A percentile compares a stretch with the other conserved stretches of the same genome.
Evolutionary conservation across 192 early-diverging fungal species (phyloP).

Genomic region (Entrophospora sp.): DNA sequence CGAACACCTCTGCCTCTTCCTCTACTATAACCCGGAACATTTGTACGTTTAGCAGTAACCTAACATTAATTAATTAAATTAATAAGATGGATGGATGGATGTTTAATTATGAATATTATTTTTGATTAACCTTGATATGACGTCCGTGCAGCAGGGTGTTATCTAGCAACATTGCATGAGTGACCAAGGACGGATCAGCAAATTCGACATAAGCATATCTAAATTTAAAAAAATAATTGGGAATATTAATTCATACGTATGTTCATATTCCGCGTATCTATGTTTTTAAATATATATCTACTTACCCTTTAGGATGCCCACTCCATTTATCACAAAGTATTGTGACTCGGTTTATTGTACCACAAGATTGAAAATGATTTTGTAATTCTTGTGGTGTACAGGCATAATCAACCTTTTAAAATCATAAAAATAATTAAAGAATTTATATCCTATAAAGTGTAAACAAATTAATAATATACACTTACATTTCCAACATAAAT

Average conservation of each 20-base stretch:
- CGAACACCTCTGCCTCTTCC: constrained; percentile 66
- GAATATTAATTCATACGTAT: too few relatives aligned
- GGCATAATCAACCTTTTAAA: constrained; percentile 72
- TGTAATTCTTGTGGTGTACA: constrained; percentile 93
- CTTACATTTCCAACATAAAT: constrained; percentile 90
- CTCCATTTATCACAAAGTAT: constrained; percentile 93
- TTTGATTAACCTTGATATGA: constrained; percentile 56
- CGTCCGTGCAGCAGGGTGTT: constrained; percentile 86
- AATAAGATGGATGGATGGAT: neutral
- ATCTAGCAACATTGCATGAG: constrained; percentile 77
- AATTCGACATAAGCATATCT: constrained; percentile 95
- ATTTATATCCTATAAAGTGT: neutral
- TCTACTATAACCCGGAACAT: constrained; percentile 79
- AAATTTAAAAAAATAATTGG: constrained; percentile 23
- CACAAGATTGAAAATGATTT: constrained; percentile 89
- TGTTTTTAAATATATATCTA: neutral
- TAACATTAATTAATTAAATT: constrained; percentile 22
- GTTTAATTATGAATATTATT: neutral
- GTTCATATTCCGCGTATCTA: too few relatives aligned
- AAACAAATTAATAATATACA: neutral
- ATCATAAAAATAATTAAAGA: neutral
- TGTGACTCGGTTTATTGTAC: constrained; percentile 93
- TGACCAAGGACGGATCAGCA: constrained; percentile 70
- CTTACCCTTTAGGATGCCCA: constrained; percentile 74
- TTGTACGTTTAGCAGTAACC: constrained; percentile 89